phyloP scores from a whole-genome alignment of 164 flowering plant genomes.

The Kalanchoe fedtschenkoi region DNA sequence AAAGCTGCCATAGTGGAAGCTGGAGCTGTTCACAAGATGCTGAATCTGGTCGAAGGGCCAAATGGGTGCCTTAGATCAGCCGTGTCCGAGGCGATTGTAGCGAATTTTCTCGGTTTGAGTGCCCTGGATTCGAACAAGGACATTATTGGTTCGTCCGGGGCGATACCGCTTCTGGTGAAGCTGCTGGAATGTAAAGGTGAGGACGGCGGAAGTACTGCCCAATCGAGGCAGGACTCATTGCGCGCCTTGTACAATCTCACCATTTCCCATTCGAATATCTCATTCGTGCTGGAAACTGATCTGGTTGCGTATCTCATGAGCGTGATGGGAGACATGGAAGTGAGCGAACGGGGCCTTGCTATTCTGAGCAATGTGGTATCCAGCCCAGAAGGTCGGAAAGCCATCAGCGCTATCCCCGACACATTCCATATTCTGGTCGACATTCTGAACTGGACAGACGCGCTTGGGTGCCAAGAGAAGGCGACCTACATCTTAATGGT shows the following conservation, averaged over 20 bases:
- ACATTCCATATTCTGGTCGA: constrained; percentile 61
- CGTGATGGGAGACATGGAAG: constrained; percentile 65
- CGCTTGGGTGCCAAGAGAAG: constrained; percentile 85
- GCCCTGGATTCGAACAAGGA: constrained; percentile 82
- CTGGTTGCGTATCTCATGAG: constrained; percentile 39
- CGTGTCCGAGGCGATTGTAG: constrained; percentile 67
- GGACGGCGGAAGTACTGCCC: constrained; percentile 16
- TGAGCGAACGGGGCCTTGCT: constrained; percentile 62
- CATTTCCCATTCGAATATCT: constrained; percentile 47
- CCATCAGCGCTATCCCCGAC: constrained; percentile 37
- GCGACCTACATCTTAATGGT: constrained; percentile 78
- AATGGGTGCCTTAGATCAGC: constrained; percentile 15
- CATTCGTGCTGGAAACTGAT: constrained; percentile 40
- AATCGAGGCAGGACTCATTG: constrained; percentile 63
- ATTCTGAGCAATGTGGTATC: constrained; percentile 68
- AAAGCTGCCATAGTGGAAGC: constrained; percentile 94
- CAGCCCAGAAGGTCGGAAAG: constrained; percentile 59
- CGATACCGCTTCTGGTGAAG: constrained; percentile 53
- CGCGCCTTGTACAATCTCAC: constrained; percentile 84
- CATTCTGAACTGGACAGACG: constrained; percentile 76
- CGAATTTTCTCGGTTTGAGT: constrained; percentile 86
- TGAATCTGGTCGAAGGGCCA: constrained; percentile 40
- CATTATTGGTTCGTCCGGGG: constrained; percentile 86
- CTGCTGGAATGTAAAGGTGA: constrained; percentile 16
- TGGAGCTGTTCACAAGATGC: constrained; percentile 87